Evolutionary conservation across 345 rosid species (phyloP), one percentile per base, ranked within the genome.

Genomic region (Anacardium occidentale): DNA sequence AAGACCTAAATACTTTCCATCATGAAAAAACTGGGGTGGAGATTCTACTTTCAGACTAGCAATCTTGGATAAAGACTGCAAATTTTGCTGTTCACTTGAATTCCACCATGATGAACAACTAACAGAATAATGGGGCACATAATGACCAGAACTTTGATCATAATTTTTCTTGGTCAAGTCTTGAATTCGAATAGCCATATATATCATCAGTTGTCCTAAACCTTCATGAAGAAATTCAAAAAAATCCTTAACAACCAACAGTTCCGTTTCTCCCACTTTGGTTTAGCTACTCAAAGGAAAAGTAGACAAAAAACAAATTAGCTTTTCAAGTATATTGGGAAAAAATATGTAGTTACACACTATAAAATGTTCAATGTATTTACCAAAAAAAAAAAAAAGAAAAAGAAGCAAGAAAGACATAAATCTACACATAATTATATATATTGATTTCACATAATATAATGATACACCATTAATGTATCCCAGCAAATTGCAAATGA

Each of bases 81-180:
- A 63, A 64, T 57, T 29, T 62, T 76, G 78, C 69, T 76, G 79
- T 63, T 78, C 82, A 74, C 78, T 80, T 32, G 79, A 70, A 59
- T 55, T 58, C 85, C 88, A 80, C 85, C 84, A 71, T 9, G 75
- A 62, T 42, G 83, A 76, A 64, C 65, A 67, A 68, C 62, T 75
- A 54, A 75, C 60, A 52, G 71, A n/a, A 52, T 70, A 75, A 50
- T 68, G 65, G 12, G 81, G 59, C 73, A 75, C 26, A 17, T 76
- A 56, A 64, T 34, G 47, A 42, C 10, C 56, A 13, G 76, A 62
- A 45, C 64, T 51, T 40, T 57, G 77, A 75, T 69, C 65, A 66
- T 66, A 75, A 50, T 17, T 71, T 82, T 77, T 82, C 72, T 77
- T 73, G 20, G 83, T 62, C 61, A 78, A 67, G 71, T 73, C 77